phyloP scores from a whole-genome alignment of 306 rosid species.

The Fragaria nilgerrensis region DNA sequence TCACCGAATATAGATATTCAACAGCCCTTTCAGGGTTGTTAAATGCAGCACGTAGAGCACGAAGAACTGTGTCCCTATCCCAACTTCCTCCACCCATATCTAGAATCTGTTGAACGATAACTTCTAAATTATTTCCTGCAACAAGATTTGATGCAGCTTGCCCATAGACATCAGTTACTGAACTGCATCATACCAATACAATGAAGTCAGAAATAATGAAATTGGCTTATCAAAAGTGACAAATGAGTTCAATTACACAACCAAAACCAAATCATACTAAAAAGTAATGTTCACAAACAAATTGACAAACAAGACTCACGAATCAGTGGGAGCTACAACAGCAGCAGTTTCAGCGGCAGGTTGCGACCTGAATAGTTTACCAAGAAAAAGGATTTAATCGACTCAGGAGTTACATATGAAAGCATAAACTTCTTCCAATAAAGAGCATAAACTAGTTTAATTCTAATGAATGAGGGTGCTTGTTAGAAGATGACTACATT shows the following conservation, averaged over 20 bases:
- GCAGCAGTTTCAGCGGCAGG: constrained; percentile 37
- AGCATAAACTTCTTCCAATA: neutral
- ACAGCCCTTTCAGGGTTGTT: constrained; percentile 99
- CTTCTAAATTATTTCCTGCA: constrained; percentile 84
- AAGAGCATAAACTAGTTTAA: neutral
- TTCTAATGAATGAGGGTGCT: neutral
- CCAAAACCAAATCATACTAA: neutral
- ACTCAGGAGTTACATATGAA: neutral
- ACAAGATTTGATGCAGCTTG: constrained; percentile 94
- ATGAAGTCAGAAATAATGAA: neutral
- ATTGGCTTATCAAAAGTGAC: neutral
- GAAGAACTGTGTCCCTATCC: constrained; percentile 89
- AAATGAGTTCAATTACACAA: neutral
- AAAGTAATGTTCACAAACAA: neutral
- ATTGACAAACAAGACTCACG: constrained; percentile 22
- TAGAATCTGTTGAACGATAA: constrained; percentile 73
- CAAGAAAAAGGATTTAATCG: constrained; percentile 17
- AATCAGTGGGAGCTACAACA: constrained; percentile 46
- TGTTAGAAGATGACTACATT: neutral
- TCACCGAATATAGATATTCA: constrained; percentile 87
- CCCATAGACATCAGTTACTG: constrained; percentile 67
- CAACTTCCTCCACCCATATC: constrained; percentile 95
- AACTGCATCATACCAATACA: constrained; percentile 44
- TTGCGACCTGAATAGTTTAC: constrained; percentile 36
- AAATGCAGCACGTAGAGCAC: constrained; percentile 92